Percentiles rank a stretch among this genome's conserved stretches.
Conservation (phyloP, 208 protist genomes). For the Leishmania arabica region DNA sequence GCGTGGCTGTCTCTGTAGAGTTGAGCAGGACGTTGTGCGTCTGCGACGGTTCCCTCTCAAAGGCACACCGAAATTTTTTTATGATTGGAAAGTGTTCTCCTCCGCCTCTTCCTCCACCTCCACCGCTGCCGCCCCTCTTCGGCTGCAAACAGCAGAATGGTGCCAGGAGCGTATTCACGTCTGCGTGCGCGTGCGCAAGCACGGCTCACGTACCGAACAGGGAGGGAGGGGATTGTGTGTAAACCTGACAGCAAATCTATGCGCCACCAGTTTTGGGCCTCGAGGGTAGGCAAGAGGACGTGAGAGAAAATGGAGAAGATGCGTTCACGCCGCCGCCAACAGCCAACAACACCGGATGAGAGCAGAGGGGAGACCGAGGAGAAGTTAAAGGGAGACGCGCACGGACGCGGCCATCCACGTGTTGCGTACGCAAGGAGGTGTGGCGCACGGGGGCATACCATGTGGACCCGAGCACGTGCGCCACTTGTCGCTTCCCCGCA, state of each 20-base stretch:
- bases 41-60: neutral
- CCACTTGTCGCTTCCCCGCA: too few species aligned
- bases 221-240: neutral
- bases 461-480: neutral
- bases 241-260: neutral
- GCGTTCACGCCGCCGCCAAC: neutral
- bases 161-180: too few species aligned
- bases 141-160: too few species aligned
- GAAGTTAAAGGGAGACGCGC: neutral
- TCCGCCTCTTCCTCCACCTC: too few species aligned
- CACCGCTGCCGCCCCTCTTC: too few species aligned
- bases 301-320: neutral
- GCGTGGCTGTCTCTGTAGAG: neutral
- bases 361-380: neutral
- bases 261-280: neutral
- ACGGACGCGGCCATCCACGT: too few species aligned
- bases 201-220: neutral
- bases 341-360: neutral
- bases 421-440: neutral
- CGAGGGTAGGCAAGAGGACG: neutral
- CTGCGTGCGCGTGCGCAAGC: neutral
- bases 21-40: neutral
- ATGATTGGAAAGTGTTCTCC: too few species aligned
- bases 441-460: neutral
- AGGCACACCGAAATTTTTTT: too few species aligned